These are phyloP conservation scores for Speleostelium caveatum DNA, from an alignment of 78 protist genomes.

Conservation along the genomic window DNA sequence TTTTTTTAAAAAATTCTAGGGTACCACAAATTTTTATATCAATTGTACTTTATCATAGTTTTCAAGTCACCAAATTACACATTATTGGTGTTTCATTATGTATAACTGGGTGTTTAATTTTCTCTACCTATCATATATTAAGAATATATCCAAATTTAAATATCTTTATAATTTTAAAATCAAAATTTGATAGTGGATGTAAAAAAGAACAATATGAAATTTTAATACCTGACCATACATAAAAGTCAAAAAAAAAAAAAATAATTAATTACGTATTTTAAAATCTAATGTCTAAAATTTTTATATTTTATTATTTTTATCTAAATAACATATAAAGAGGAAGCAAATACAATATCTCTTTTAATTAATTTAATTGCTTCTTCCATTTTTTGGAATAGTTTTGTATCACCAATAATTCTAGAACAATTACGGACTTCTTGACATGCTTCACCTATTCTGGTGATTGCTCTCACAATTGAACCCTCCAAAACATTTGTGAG, in stretches of 20 bases:
- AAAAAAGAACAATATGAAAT: neutral
- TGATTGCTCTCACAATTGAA: constrained; percentile 94
- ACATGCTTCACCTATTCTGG: constrained; percentile 92
- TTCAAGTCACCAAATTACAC: neutral
- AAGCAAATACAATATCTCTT: constrained; percentile 94
- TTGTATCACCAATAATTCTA: constrained; percentile 93
- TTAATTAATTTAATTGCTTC: constrained; percentile 89
- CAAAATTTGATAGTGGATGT: neutral
- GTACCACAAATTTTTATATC: constrained; percentile 31
- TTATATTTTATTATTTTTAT: neutral
- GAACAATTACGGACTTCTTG: constrained; percentile 95
- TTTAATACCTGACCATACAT: neutral
- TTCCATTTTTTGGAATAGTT: constrained; percentile 90
- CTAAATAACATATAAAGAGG: constrained; percentile 85
- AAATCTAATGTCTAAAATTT: too few species aligned
- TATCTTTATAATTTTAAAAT: too few species aligned
- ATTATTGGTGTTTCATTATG: neutral
- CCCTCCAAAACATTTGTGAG: constrained; percentile 92
- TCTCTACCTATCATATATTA: neutral
- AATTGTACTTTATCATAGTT: neutral
- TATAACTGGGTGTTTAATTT: constrained; percentile 11
- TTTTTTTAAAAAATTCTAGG: neutral
- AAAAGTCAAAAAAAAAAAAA: neutral
- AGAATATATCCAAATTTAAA: neutral
- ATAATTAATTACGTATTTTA: neutral